A percentile compares a stretch with the other conserved stretches of the same genome.
phyloP scores from a whole-genome alignment of 176 grass and related monocot species.

The Carex pumila region DNA sequence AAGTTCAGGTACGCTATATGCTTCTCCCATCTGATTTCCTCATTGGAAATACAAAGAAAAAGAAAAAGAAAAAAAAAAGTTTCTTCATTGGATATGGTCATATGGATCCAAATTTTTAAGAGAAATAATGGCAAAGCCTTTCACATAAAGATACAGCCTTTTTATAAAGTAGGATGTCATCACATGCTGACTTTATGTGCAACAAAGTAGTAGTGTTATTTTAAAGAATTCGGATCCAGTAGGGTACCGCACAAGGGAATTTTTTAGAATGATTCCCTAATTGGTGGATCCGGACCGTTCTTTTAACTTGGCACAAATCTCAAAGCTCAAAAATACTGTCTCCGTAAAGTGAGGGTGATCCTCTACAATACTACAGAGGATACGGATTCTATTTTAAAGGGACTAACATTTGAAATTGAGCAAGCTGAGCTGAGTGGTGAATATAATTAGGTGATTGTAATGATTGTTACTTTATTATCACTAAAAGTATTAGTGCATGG shows the following conservation, averaged over 20 bases:
- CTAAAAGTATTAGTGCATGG: conserved; percentile 11
- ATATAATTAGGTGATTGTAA: conserved; percentile 16
- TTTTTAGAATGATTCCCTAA: too few species aligned
- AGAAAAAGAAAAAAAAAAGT: too few species aligned
- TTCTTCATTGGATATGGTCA: neutral
- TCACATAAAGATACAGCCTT: neutral
- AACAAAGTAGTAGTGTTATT: neutral
- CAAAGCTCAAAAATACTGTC: too few species aligned
- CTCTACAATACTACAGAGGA: too few species aligned
- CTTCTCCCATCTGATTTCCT: neutral
- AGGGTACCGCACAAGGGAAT: too few species aligned
- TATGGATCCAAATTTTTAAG: neutral
- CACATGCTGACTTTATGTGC: conserved; percentile 18
- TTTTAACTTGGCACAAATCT: too few species aligned
- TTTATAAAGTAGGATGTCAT: conserved; percentile 1
- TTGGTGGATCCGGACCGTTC: too few species aligned
- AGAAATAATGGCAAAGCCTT: neutral
- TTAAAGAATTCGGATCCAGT: too few species aligned
- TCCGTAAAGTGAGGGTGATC: too few species aligned
- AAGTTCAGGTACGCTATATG: conserved; percentile 61
- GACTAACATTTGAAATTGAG: neutral
- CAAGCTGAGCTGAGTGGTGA: neutral
- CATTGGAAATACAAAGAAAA: neutral
- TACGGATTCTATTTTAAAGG: neutral
- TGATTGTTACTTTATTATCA: conserved; percentile 7